These are phyloP conservation scores for Populus euphratica DNA, from an alignment of 345 rosid genomes.

Conservation along the genomic window DNA sequence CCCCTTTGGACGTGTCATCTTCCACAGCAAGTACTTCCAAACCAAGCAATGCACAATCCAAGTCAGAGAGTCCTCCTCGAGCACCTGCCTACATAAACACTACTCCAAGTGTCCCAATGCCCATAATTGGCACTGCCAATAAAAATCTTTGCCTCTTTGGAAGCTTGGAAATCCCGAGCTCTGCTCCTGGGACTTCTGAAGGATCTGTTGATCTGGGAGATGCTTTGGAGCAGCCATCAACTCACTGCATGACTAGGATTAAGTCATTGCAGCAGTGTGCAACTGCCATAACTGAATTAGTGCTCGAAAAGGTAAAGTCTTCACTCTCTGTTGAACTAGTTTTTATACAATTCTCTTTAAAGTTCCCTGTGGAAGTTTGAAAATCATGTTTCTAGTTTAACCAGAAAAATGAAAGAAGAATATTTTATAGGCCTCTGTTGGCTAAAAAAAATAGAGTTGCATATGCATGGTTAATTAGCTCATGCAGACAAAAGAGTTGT, in stretches of 20 bases:
- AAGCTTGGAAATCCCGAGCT: conserved; percentile 59
- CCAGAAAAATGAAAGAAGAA: neutral
- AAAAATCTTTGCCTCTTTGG: conserved; percentile 36
- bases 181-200: conserved; percentile 75
- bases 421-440: neutral
- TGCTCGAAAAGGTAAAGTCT: conserved; percentile 55
- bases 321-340: neutral
- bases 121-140: conserved; percentile 47
- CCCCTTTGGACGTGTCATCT: conserved; percentile 62
- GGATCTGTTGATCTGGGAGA: conserved; percentile 73
- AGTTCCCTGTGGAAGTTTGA: neutral
- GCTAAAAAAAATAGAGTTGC: neutral
- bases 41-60: conserved; percentile 47
- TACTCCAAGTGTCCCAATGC: conserved; percentile 60
- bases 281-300: conserved; percentile 60
- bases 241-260: conserved; percentile 67
- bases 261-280: conserved; percentile 75
- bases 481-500: neutral
- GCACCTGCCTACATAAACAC: conserved; percentile 32
- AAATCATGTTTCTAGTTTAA: neutral
- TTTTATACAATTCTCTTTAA: neutral
- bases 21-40: conserved; percentile 54
- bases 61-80: conserved; percentile 46
- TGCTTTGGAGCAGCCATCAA: conserved; percentile 70
- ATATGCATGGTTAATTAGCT: neutral